Evolutionary conservation across 208 protist species (phyloP).

Genomic region (Crithidia acanthocephali): DNA sequence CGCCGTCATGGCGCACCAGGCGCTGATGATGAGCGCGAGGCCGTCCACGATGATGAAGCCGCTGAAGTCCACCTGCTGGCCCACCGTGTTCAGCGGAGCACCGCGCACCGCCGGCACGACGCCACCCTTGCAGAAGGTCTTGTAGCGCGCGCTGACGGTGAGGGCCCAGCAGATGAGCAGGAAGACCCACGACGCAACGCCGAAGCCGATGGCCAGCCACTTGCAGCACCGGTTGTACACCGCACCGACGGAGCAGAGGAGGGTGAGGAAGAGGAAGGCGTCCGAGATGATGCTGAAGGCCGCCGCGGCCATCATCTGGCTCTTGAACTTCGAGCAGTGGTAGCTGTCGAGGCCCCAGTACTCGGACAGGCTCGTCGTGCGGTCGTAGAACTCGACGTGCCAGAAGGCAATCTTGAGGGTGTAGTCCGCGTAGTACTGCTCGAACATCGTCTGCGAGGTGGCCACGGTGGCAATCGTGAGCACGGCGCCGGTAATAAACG

Average conservation of each 20-base stretch:
- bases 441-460: constrained; percentile 50
- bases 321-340: constrained; percentile 39
- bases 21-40: constrained; percentile 58
- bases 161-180: constrained; percentile 51
- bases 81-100: constrained; percentile 22
- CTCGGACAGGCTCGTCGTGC: constrained; percentile 32
- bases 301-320: constrained; percentile 31
- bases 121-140: constrained; percentile 39
- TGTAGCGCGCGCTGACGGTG: constrained; percentile 46
- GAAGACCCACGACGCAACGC: constrained; percentile 30
- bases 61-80: constrained; percentile 42
- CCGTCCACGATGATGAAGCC: constrained; percentile 55
- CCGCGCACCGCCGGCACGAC: neutral
- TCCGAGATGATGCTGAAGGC: constrained; percentile 56
- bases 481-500: constrained; percentile 23
- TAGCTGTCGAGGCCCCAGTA: constrained; percentile 39
- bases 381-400: constrained; percentile 50
- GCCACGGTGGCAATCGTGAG: constrained; percentile 45
- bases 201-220: constrained; percentile 38
- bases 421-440: constrained; percentile 36
- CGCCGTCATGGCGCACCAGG: constrained; percentile 33
- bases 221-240: constrained; percentile 50
- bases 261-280: constrained; percentile 39
- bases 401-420: constrained; percentile 53
- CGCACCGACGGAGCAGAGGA: constrained; percentile 38